Evolutionary conservation across 78 protist genomes (phyloP), one percentile per base, ranked within the genome.

Genomic region (Reticulomyxa filosa): DNA sequence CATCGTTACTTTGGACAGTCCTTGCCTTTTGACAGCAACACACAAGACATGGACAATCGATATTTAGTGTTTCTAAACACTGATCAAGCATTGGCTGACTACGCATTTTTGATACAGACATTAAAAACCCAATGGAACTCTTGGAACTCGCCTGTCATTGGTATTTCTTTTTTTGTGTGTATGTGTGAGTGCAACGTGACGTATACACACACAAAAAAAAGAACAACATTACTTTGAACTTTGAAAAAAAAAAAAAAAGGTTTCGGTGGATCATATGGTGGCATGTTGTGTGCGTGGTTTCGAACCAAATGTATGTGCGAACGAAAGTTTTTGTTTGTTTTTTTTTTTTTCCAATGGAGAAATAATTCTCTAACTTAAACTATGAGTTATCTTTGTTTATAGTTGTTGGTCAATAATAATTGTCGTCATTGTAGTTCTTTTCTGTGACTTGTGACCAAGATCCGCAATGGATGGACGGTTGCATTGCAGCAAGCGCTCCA

Each of bases 201-300:
- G n/a, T n/a, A n/a, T n/a, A n/a, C n/a, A n/a, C n/a, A n/a, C n/a
- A n/a, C n/a, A n/a, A n/a, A n/a, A 42, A 20, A 17, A 42, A 42
- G 29, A 17, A n/a, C 50, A 20, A n/a, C 50, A 42, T 42, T 20
- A 20, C 20, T 20, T n/a, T 42, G 17, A 42, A n/a, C 50, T n/a
- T 42, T 20, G 29, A 17, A 17, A 42, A n/a, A 20, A 17, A 17
- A 42, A 20, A n/a, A 17, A 42, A 20, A n/a, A 1, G 63, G 25
- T 27, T 35, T 73, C 34, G 74, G 65, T 38, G 65, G 65, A n/a
- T 30, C 48, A 0, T 69, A 69, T 65, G 73, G 73, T 36, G 73
- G 74, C 2, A 69, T 69, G 74, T 10, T 69, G 13, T 50, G 62
- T 2, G 20, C 56, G 11, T 69, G 74, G 74, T 1, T 69, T 7